A percentile compares a stretch with the other conserved stretches of the same genome.
These are phyloP conservation scores for Colletotrichum aenigma DNA, from an alignment of 2,329 filamentous ascomycete genomes.

Conservation along the genomic window DNA sequence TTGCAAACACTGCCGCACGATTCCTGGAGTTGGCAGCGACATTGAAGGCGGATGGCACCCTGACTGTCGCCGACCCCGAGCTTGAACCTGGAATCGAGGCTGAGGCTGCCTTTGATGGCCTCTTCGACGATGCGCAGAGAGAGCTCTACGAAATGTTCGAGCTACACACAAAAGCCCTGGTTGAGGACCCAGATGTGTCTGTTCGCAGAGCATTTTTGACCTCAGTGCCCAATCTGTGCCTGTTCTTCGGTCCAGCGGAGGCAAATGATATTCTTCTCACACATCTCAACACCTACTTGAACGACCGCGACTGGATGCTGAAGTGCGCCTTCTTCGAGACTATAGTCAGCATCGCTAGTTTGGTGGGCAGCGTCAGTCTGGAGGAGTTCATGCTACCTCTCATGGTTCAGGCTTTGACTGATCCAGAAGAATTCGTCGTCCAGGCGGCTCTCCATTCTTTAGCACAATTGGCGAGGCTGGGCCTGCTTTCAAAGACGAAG, in stretches of 20 bases:
- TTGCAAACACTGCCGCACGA: slow-evolving; percentile 82
- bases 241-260: slow-evolving; percentile 92
- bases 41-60: slow-evolving; percentile 79
- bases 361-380: slow-evolving; percentile 85
- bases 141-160: slow-evolving; percentile 88
- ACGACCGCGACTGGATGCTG: slow-evolving; percentile 94
- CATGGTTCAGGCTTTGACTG: slow-evolving; percentile 93
- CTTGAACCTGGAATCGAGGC: slow-evolving; percentile 73
- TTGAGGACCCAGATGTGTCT: slow-evolving; percentile 84
- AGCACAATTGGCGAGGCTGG: slow-evolving; percentile 85
- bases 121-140: slow-evolving; percentile 85
- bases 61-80: slow-evolving; percentile 79
- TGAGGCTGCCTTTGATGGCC: slow-evolving; percentile 75
- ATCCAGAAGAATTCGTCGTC: slow-evolving; percentile 92
- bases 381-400: slow-evolving; percentile 96
- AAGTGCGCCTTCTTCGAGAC: slow-evolving; percentile 97
- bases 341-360: slow-evolving; percentile 89
- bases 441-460: slow-evolving; percentile 89
- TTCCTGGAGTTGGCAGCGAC: slow-evolving; percentile 93
- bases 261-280: slow-evolving; percentile 96
- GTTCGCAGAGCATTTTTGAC: slow-evolving; percentile 90
- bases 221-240: slow-evolving; percentile 89
- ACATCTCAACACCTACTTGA: slow-evolving; percentile 95
- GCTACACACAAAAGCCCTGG: slow-evolving; percentile 83
- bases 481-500: slow-evolving; percentile 82